phyloP scores from a whole-genome alignment of 164 flowering plant species.

The Amborella trichopoda region DNA sequence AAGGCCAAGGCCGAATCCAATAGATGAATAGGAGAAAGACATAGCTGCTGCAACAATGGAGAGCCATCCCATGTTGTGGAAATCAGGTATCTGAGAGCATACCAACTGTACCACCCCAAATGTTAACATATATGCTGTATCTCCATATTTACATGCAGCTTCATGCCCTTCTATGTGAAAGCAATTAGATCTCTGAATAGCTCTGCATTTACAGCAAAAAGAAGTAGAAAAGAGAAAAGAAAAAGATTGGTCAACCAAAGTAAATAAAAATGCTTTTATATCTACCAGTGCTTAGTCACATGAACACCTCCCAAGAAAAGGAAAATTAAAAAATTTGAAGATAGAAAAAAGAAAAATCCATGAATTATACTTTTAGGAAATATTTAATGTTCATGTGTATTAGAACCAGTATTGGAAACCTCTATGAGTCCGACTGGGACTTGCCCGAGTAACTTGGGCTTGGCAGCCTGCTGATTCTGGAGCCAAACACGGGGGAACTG shows the following conservation, averaged over 20 bases:
- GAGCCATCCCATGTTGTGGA: conserved; percentile 60
- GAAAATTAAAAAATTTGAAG: not conserved
- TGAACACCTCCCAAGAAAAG: not conserved
- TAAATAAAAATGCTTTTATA: not conserved
- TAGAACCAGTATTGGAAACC: too few species aligned
- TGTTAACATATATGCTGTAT: conserved; percentile 36
- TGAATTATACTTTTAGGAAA: not conserved
- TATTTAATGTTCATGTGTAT: too few species aligned
- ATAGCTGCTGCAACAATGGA: conserved; percentile 59
- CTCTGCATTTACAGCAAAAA: conserved; percentile 28
- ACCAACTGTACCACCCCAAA: conserved; percentile 55
- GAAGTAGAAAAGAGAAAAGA: too few species aligned
- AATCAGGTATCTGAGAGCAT: conserved; percentile 65
- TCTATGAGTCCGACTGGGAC: too few species aligned
- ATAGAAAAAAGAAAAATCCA: not conserved
- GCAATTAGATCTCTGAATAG: conserved; percentile 60
- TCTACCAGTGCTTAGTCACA: not conserved
- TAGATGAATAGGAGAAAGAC: conserved; percentile 60
- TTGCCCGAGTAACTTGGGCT: too few species aligned
- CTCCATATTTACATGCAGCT: conserved; percentile 37
- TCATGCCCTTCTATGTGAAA: conserved; percentile 53
- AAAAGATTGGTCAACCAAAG: not conserved
- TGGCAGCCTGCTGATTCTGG: too few species aligned
- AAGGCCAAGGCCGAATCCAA: conserved; percentile 32
- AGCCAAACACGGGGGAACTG: too few species aligned